These are phyloP conservation scores for Teunomyces cretensis DNA, from an alignment of 805 yeast genomes.

Conservation along the genomic window DNA sequence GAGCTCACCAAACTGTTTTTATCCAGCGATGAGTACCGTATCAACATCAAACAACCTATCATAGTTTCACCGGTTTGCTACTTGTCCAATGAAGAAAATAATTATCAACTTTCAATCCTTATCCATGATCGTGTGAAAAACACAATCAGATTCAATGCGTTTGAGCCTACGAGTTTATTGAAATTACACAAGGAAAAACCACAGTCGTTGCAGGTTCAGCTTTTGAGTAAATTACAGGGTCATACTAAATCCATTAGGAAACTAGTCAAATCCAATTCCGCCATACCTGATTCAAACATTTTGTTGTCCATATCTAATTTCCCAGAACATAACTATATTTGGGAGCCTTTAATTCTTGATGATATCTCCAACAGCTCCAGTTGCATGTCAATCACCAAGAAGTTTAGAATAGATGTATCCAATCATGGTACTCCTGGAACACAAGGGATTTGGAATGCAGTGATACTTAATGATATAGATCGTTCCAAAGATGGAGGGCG, in stretches of 20 bases:
- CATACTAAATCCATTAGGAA: slow-evolving; percentile 77
- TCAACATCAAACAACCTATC: slow-evolving; percentile 16
- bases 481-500: slow-evolving; percentile 14
- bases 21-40: slow-evolving; percentile 14
- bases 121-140: slow-evolving; percentile 39
- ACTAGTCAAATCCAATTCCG: slow-evolving; percentile 57
- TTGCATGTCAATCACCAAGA: slow-evolving; percentile 31
- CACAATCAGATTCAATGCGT: slow-evolving; percentile 27
- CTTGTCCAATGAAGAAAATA: slow-evolving; percentile 6
- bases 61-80: slow-evolving; percentile 12
- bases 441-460: slow-evolving; percentile 27
- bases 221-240: slow-evolving; percentile 67
- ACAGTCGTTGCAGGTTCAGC: slow-evolving; percentile 2
- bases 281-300: slow-evolving; percentile 18
- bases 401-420: slow-evolving; percentile 28
- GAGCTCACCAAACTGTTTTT: slow-evolving; percentile 2
- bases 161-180: slow-evolving; percentile 4
- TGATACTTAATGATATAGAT: slow-evolving; percentile 33
- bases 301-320: slow-evolving; percentile 40
- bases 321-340: slow-evolving; percentile 37
- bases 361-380: slow-evolving; percentile 6
- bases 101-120: slow-evolving; percentile 18
- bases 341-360: slow-evolving; percentile 38
- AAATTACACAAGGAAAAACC: not conserved
- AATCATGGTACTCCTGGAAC: slow-evolving; percentile 7